Evolutionary conservation across 495 filamentous ascomycete genomes (phyloP), one percentile per base, ranked within the genome.

Genomic region (Hyphodiscus hymeniophilus): DNA sequence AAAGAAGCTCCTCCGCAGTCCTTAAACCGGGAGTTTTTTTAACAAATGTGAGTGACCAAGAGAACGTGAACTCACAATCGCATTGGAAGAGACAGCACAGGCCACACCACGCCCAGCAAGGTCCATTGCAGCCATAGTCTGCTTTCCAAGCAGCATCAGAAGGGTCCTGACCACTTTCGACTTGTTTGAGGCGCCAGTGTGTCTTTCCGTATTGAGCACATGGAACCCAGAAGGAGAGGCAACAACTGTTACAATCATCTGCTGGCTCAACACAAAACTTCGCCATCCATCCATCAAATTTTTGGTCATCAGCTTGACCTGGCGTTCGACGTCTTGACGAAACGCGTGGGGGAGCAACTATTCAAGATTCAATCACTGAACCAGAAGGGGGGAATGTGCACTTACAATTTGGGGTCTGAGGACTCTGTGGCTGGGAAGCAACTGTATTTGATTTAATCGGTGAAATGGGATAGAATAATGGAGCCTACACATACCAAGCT

Each of bases 131-230:
- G 17, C 52, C 36, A 34, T 48, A 20, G 12, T 11, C 21, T 5
- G 3, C 8, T 5, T 15, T 42, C 41, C 41, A 54, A 28, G 16
- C 33, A 4, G 22, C 15, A 18, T 51, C 44, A 20, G 10, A 30
- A 0, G 47, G 50, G 46, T 56, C 49, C 38, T 49, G n/a, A 16
- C 42, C 39, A 13, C 23, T 13, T 21, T 33, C 15, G 18, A 49
- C 42, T 30, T 41, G 57, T 4, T 43, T 23, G 21, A 62, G 50
- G 11, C 58, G 45, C 43, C 54, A 56, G 21, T 63, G 45, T 13
- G 51, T 61, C 42, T 59, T 63, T 1, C 60, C 56, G 47, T 57
- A 57, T 3, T 55, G 32, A 1, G 47, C 28, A 38, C 56, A 61
- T 7, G 60, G 51, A n/a, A 48, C 21, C 17, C 22, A 61, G 7